Evolutionary conservation across 139 green algal species (phyloP), one percentile per base, ranked within the genome.

Genomic region (Tetraselmis striata): DNA sequence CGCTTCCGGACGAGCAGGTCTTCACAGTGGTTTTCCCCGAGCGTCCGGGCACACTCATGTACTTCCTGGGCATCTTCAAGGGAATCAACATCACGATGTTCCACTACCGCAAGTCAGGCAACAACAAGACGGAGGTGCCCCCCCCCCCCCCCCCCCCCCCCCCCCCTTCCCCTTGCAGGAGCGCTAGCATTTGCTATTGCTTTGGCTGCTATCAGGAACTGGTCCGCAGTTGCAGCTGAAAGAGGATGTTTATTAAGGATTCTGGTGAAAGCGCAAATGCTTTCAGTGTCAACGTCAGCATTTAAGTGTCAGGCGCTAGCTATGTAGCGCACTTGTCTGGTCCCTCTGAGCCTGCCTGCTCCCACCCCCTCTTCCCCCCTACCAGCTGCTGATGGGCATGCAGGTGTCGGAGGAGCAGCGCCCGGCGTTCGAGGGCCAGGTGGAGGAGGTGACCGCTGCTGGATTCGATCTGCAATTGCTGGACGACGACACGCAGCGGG

Each of bases 1-100:
- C 83, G 22, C 84, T 97, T 1, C 85, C 88, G 0, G 79, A 95
- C 77, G 95, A 98, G 86, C 80, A 86, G 24, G 93, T 98, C 45
- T 95, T 93, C 79, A 87, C 91, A 85, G 92, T 95, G 24, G 90
- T 92, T 28, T 99, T 99, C 82, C 97, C 97, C 1, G 97, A 99
- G 88, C 83, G 92, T 1, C 84, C 92, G 1, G 96, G 96, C 0
- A 94, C 97, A 1, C 90, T 99, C 45, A 67, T 80, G 11, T 82
- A 83, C 45, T 99, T 99, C 90, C 85, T 99, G 75, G 77, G 86
- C 0, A 27, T 99, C 1, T 93, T 85, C 1, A 91, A 95, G 1
- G 83, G 83, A 1, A 99, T 91, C 91, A 96, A 98, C 80, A 90
- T 99, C 74, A 97, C 96, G 2, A 89, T 99, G 24, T 98, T 99